Conservation (phyloP, 495 filamentous ascomycete genomes). For the Penicillium maclennaniae region DNA sequence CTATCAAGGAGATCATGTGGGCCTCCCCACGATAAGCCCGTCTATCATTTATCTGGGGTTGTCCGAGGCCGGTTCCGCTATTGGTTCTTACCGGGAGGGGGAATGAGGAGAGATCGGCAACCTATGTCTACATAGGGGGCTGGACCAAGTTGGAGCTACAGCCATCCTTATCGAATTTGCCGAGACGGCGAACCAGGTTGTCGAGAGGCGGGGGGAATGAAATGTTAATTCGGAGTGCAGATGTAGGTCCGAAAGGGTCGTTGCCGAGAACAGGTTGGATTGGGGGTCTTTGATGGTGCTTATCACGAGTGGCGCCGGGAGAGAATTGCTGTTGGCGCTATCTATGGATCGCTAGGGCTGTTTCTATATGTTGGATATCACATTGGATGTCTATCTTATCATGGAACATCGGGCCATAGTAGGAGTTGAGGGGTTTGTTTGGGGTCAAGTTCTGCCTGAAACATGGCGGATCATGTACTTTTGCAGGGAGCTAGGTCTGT, state of each 20-base stretch:
- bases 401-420: background rate
- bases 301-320: background rate
- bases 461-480: background rate
- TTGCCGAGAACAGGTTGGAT: background rate
- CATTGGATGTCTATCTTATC: constrained; percentile 1
- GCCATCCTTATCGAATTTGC: background rate
- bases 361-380: background rate
- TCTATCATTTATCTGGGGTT: constrained; percentile 19
- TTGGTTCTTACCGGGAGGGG: constrained; percentile 18
- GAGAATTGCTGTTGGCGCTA: background rate
- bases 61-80: background rate
- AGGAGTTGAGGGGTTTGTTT: background rate
- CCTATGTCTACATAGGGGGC: background rate
- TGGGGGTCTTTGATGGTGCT: background rate
- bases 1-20: constrained; percentile 19
- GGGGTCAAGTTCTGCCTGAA: background rate
- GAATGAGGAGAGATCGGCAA: constrained; percentile 23
- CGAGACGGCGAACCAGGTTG: background rate
- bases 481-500: too few relatives aligned
- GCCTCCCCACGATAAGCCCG: constrained; percentile 21
- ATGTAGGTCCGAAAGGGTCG: background rate
- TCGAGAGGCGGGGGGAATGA: background rate
- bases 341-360: background rate
- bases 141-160: too few relatives aligned
- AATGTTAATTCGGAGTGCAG: background rate